Evolutionary conservation across 225 moss, liverwort and hornwort genomes (phyloP).

Genomic region (Climacium dendroides): DNA sequence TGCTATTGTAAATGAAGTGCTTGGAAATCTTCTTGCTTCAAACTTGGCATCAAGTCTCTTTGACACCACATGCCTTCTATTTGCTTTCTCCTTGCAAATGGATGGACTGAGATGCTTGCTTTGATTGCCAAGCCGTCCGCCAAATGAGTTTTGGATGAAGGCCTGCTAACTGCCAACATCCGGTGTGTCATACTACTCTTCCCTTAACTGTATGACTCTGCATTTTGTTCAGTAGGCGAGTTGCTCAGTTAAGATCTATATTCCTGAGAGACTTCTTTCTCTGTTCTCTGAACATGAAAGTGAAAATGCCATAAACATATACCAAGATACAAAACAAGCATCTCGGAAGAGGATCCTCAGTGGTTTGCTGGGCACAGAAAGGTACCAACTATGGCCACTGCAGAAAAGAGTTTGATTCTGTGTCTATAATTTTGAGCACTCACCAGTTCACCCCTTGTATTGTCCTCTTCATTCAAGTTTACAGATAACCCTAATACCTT

Average conservation of each 20-base stretch:
- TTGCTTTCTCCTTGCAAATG: not conserved
- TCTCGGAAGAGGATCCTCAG: not conserved
- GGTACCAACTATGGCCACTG: not conserved
- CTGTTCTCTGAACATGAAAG: not conserved
- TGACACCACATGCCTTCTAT: not conserved
- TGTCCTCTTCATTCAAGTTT: not conserved
- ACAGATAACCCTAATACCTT: not conserved
- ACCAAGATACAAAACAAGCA: not conserved
- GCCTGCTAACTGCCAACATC: not conserved
- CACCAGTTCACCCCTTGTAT: not conserved
- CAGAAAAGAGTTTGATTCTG: not conserved
- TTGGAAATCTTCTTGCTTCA: not conserved
- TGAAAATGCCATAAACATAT: not conserved
- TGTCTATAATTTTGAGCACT: not conserved
- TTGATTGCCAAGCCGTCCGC: not conserved
- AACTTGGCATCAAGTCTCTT: not conserved
- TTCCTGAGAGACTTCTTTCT: not conserved
- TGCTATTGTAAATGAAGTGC: not conserved
- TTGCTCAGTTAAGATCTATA: not conserved
- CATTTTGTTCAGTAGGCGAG: not conserved
- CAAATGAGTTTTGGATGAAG: not conserved
- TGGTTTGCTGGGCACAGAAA: not conserved
- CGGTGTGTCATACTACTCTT: not conserved
- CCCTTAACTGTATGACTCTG: not conserved
- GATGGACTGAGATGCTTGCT: not conserved